Base-by-base conservation (phyloP, 164 flowering plant genomes). In the Paratinospora sagittata region DNA sequence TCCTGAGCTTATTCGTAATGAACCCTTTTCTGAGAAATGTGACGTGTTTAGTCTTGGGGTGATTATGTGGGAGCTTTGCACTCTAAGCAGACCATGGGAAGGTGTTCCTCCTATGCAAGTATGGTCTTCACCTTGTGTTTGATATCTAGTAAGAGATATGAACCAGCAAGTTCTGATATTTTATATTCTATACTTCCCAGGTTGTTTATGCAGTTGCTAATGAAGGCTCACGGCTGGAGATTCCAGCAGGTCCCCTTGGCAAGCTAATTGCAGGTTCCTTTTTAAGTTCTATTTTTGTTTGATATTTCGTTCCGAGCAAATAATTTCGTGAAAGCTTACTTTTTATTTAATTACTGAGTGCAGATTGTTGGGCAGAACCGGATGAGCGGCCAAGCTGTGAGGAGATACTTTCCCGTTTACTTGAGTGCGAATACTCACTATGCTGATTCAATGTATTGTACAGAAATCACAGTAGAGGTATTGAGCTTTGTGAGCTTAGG, bases 61-160 rank as follows among this genome's bases (percentile, higher is more conserved):
- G 65, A 88, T 96, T 63, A 96, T 93, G 88, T 96, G 97, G 99
- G 99, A 96, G 84, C 95, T 96, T 37, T 93, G 90, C 87, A 91
- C 98, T 17, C 84, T 96, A 30, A 86, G 57, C 58, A 89, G 92
- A 81, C 98, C 99, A n/a, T 96, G 99, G 98, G 93, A 91, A 64
- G 97, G 97, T 27, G 81, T 88, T 21, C 89, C 97, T 16, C 80
- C 92, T 34, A 86, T 86, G 70, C 81, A 87, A 81, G 97, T 90
- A 83, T 70, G 30, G 26, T 58, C 27, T n/a, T 24, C 23, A 8
- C 19, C 17, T 67, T n/a, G 8, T 3, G 17, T 39, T 41, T 49
- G 14, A 24, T 61, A 36, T 33, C 60, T 6, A 3, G 36, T n/a
- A 43, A 10, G 14, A 21, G 45, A 64, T 63, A 19, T 21, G 47